A percentile compares a stretch with the other conserved stretches of the same genome.
Conservation (phyloP, 768 basidiomycete species). For the Trametes cubensis region DNA sequence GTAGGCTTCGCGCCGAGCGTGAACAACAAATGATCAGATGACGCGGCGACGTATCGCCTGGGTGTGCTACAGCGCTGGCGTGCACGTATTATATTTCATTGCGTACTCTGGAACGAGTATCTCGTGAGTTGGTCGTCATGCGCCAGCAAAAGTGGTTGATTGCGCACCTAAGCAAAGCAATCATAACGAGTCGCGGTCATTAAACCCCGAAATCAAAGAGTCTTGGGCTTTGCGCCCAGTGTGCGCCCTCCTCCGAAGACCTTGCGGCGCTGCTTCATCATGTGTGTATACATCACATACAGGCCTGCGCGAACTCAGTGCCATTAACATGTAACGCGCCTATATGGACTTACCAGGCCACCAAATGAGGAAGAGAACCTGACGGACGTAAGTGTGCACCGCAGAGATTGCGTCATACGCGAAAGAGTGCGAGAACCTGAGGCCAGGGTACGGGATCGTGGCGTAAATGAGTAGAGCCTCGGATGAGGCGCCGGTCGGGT, state of each 20-base stretch:
- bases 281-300: conserved; percentile 60
- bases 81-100: not conserved
- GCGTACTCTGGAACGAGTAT: conserved; percentile 1
- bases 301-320: conserved; percentile 30
- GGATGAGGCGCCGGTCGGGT: conserved; percentile 88
- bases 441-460: conserved; percentile 61
- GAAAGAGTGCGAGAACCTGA: conserved; percentile 35
- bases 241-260: conserved; percentile 48
- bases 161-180: conserved; percentile 12
- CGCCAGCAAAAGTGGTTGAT: too few species aligned
- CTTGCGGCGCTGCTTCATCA: conserved; percentile 59
- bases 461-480: conserved; percentile 85
- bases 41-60: not conserved
- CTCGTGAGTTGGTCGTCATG: too few species aligned
- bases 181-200: too few species aligned
- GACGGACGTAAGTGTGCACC: conserved; percentile 58
- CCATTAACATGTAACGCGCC: not conserved
- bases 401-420: conserved; percentile 46
- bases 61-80: not conserved
- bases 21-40: conserved; percentile 39
- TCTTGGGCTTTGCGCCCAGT: conserved; percentile 41
- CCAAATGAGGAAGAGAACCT: conserved; percentile 74
- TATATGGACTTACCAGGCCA: conserved; percentile 72
- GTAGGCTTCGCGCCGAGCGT: conserved; percentile 63
- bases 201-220: conserved; percentile 14